Evolutionary conservation across 1,284 basidiomycete species (phyloP), one percentile per base, ranked within the genome.

Genomic region (Ceratobasidium sp.): DNA sequence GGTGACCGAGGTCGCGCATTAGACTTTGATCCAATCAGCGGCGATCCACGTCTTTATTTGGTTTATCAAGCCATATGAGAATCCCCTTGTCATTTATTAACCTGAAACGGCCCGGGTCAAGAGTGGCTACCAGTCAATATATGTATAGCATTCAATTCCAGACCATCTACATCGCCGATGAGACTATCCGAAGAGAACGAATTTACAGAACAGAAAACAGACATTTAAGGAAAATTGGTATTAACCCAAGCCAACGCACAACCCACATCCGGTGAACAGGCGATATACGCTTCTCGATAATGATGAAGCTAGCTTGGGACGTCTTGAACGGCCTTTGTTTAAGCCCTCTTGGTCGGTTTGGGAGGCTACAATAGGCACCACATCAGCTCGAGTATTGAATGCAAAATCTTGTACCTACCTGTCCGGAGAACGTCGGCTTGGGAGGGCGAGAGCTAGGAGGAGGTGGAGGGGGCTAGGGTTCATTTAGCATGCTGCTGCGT

Each of bases 371-470:
- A 45, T 6, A 45, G 43, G 4, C 43, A 18, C 9, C 9, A 10
- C 43, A 45, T 45, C 43, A 18, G 18, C 9, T 45, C 16, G 8
- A 39, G 36, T 6, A 14, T 39, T 6, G 14, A 39, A 6, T 6
- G 36, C 36, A 39, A 39, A 39, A 14, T 39, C 36, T 16, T 32
- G n/a, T 21, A 32, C 39, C 28, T 41, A 69, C 52, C 65, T 58
- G 46, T 36, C 41, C 50, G 3, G 53, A 69, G 65, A 69, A 69
- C 2, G 53, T 69, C 5, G 65, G 53, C 65, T 58, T 69, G 14
- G 65, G 65, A 12, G 53, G 65, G 41, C 57, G 39, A 21, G 41
- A 57, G 41, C 53, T 58, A 1, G 65, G 53, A 12, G 57, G 57
- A 46, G 59, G 59, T 61, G 59, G 59, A 16, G 41, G 43, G 28